Evolutionary conservation across 495 filamentous ascomycete species (phyloP).

Genomic region (Copromyces sp.): DNA sequence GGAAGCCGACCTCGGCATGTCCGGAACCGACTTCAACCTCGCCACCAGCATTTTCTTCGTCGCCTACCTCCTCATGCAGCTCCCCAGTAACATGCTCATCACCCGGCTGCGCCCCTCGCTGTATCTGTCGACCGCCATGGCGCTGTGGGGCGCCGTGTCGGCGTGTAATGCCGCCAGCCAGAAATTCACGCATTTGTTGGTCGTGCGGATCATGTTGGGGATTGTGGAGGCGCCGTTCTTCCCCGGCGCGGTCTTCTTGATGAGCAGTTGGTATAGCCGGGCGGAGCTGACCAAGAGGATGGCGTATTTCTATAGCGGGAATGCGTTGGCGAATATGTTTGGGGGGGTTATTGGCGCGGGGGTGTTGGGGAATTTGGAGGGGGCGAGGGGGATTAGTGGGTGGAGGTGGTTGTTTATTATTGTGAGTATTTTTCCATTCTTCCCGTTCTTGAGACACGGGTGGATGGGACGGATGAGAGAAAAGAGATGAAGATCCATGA

Average conservation of each 20-base stretch:
- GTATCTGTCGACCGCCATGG: slow-evolving; percentile 48
- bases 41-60: slow-evolving; percentile 50
- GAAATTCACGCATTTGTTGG: slow-evolving; percentile 46
- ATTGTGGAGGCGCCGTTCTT: slow-evolving; percentile 50
- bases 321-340: slow-evolving; percentile 46
- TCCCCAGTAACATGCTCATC: slow-evolving; percentile 48
- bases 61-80: slow-evolving; percentile 45
- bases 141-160: slow-evolving; percentile 52
- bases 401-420: slow-evolving; percentile 29
- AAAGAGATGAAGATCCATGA: no score
- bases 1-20: slow-evolving; percentile 36
- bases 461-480: no score
- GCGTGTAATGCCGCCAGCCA: slow-evolving; percentile 43
- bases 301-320: slow-evolving; percentile 50
- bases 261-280: slow-evolving; percentile 44
- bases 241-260: slow-evolving; percentile 36
- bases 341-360: slow-evolving; percentile 49
- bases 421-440: not conserved
- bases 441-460: no score
- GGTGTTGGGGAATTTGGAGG: slow-evolving; percentile 30
- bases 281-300: slow-evolving; percentile 38
- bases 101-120: slow-evolving; percentile 35
- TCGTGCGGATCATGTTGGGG: slow-evolving; percentile 53
- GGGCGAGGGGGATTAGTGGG: slow-evolving; percentile 28
- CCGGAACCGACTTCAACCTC: slow-evolving; percentile 41